These are phyloP conservation scores for Pelargonium nanum DNA, from an alignment of 345 rosid genomes.

Conservation along the genomic window DNA sequence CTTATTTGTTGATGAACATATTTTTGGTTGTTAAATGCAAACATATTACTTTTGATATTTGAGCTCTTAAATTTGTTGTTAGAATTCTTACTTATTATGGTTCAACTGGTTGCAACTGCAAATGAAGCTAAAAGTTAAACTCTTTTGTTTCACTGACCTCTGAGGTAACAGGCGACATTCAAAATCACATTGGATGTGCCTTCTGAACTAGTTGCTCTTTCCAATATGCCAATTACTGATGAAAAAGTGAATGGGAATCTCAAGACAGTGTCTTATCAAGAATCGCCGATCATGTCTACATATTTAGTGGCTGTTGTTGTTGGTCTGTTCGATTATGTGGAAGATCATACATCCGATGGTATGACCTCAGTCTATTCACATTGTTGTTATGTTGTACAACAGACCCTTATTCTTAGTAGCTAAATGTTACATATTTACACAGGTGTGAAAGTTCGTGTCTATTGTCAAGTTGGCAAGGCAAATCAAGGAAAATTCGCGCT, in stretches of 20 bases:
- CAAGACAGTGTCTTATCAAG: slow-evolving; percentile 65
- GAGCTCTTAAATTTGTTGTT: neutral
- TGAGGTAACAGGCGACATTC: slow-evolving; percentile 61
- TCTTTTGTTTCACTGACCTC: neutral
- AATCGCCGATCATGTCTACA: slow-evolving; percentile 91
- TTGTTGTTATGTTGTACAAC: neutral
- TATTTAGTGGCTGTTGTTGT: slow-evolving; percentile 88
- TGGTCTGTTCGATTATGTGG: slow-evolving; percentile 83
- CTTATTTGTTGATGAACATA: neutral
- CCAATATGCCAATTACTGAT: slow-evolving; percentile 72
- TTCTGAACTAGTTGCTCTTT: slow-evolving; percentile 68
- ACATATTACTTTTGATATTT: neutral
- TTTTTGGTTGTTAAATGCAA: neutral
- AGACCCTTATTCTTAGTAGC: slow-evolving; percentile 1
- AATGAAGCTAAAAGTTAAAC: neutral
- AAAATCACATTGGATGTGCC: slow-evolving; percentile 87
- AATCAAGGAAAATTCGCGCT: slow-evolving; percentile 91
- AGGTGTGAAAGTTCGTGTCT: slow-evolving; percentile 86
- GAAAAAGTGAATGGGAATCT: slow-evolving; percentile 60
- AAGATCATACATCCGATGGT: slow-evolving; percentile 91
- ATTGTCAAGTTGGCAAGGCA: slow-evolving; percentile 78
- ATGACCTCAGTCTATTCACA: neutral
- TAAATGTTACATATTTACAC: slow-evolving; percentile 12
- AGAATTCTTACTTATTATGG: too few relatives aligned
- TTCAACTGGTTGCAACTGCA: neutral